Base-by-base conservation (phyloP, 169 alveolate genomes). In the Plasmodium reichenowi region DNA sequence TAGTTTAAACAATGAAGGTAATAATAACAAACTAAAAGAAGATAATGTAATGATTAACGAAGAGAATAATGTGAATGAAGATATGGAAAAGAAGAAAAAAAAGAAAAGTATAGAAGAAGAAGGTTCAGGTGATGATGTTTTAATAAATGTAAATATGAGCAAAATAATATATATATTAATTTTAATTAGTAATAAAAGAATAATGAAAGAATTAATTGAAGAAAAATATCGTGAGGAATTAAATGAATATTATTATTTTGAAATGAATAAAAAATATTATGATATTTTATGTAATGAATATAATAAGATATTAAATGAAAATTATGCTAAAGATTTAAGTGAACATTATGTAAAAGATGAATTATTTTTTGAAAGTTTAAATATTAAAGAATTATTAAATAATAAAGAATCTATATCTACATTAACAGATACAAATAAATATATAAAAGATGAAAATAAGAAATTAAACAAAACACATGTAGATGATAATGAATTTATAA, bases 251-350 rank as follows among this genome's bases (percentile, higher is more conserved):
- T 87, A 52, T 12, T 87, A 58, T 17, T 8, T 71, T 24, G 88
- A 87, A 72, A 58, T 70, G 74, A 67, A 72, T 58, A 87, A 70
- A 63, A 71, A 56, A 10, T 74, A 87, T 59, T 74, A 87, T 50
- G 80, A 87, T 26, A 48, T 24, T 20, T 56, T 67, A 70, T 66
- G 32, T 52, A 29, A 15, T n/a, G 78, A 74, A 15, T 67, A 87
- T 72, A 17, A 17, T 1, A 71, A 87, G 47, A 52, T 74, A 3
- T 22, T 72, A 15, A 87, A 87, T 29, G 83, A 87, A 59, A 20
- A 48, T 32, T 58, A n/a, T 38, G 15, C 45, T 9, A 74, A 50
- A 50, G 88, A 71, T 22, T 24, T 67, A 52, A 72, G 13, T 20
- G 88, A 87, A 47, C 56, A 60, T 43, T 72, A 64, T 50, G 54